Evolutionary conservation across 495 filamentous ascomycete genomes (phyloP).

Genomic region (Aspergillus sparsus): DNA sequence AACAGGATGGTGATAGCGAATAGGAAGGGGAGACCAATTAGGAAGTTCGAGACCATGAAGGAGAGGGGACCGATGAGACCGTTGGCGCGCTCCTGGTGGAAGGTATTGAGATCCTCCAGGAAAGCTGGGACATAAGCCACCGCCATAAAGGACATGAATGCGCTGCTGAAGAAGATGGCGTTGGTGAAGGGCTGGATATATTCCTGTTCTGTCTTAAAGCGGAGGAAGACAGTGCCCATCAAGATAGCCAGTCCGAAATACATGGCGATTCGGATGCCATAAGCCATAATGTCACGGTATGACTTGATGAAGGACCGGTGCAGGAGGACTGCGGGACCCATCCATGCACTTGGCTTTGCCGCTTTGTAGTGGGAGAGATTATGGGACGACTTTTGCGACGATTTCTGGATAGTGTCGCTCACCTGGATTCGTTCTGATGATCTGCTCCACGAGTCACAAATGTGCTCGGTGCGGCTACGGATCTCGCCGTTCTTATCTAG

Average conservation of each 20-base stretch:
- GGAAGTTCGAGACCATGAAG: conserved; percentile 77
- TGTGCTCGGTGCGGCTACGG: conserved; percentile 31
- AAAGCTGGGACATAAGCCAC: conserved; percentile 82
- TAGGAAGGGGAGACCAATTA: conserved; percentile 78
- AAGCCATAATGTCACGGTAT: conserved; percentile 78
- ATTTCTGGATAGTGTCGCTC: neutral
- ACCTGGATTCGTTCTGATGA: conserved; percentile 24
- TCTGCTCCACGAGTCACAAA: conserved; percentile 35
- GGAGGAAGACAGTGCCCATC: conserved; percentile 85
- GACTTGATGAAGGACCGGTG: conserved; percentile 77
- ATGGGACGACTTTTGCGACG: conserved; percentile 17
- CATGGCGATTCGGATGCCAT: conserved; percentile 81
- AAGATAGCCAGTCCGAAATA: conserved; percentile 75
- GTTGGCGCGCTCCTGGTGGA: conserved; percentile 76
- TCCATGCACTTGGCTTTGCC: too few species aligned
- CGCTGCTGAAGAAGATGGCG: conserved; percentile 78
- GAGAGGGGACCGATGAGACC: conserved; percentile 72
- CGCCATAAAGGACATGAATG: conserved; percentile 92
- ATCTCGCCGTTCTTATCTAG: conserved; percentile 53
- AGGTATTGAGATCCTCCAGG: conserved; percentile 74
- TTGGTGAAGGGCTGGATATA: conserved; percentile 79
- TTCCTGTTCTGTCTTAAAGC: conserved; percentile 61
- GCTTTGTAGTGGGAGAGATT: conserved; percentile 48
- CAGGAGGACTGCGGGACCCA: too few species aligned
- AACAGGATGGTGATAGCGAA: conserved; percentile 75